Percentiles rank a stretch among this genome's conserved stretches.
Conservation (phyloP, 495 filamentous ascomycete species). For the Opeltia flavorubescens region DNA sequence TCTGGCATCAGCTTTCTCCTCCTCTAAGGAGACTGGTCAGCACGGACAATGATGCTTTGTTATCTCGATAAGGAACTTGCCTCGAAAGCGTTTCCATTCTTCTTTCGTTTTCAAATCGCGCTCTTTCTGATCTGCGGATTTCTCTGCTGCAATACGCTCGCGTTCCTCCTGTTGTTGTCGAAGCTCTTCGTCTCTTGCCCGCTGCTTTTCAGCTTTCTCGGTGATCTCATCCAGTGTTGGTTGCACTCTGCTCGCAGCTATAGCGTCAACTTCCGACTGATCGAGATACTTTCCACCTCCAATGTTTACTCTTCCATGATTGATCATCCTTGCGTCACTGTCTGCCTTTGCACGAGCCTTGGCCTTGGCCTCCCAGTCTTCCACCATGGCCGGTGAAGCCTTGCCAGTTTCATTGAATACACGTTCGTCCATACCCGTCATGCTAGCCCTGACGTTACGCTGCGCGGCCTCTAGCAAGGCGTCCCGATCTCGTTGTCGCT, state of each 20-base stretch:
- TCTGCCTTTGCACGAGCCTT: conserved; percentile 50
- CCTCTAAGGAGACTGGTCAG: no score
- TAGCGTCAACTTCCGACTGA: conserved; percentile 61
- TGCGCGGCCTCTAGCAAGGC: conserved; percentile 64
- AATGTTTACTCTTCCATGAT: conserved; percentile 57
- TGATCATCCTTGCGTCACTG: conserved; percentile 38
- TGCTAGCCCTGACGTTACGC: conserved; percentile 63
- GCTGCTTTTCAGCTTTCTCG: conserved; percentile 54
- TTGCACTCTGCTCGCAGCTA: conserved; percentile 68
- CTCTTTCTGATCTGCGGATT: conserved; percentile 29
- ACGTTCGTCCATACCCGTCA: conserved; percentile 67
- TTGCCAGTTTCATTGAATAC: conserved; percentile 66
- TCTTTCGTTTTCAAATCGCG: conserved; percentile 15
- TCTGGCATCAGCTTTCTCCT: conserved; percentile 38
- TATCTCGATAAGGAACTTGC: conserved; percentile 6
- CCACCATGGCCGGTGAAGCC: conserved; percentile 49
- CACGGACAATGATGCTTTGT: conserved; percentile 14
- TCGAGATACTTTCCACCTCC: conserved; percentile 72
- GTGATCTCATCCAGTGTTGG: conserved; percentile 86
- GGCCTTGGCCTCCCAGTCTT: conserved; percentile 69
- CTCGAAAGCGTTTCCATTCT: conserved; percentile 31
- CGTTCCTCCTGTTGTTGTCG: conserved; percentile 39
- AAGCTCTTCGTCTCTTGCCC: conserved; percentile 42
- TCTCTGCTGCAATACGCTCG: conserved; percentile 32
- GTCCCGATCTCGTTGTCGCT: conserved; percentile 58